These are phyloP conservation scores for Penicillium atrosanguineum DNA, from an alignment of 495 filamentous ascomycete genomes.

Conservation along the genomic window DNA sequence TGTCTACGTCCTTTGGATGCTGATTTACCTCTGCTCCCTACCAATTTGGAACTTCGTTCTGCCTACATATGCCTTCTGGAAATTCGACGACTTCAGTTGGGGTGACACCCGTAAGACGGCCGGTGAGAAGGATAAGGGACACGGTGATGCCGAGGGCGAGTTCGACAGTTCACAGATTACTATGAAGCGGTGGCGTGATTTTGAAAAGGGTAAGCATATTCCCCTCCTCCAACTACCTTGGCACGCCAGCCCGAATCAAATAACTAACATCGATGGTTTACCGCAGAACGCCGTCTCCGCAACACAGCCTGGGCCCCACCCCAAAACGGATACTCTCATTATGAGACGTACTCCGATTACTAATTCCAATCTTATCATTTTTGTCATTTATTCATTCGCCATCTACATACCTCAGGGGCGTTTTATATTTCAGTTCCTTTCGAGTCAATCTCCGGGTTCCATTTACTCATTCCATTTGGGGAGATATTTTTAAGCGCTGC, in stretches of 20 bases:
- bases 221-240: background rate
- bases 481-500: too few relatives aligned
- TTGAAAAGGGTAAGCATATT: conserved; percentile 69
- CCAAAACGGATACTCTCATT: conserved; percentile 23
- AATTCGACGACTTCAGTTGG: conserved; percentile 99
- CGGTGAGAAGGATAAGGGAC: conserved; percentile 82
- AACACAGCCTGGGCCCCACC: conserved; percentile 22
- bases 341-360: conserved; percentile 34
- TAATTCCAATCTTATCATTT: conserved; percentile 6
- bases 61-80: conserved; percentile 95
- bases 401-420: background rate
- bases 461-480: too few relatives aligned
- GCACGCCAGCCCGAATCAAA: too few relatives aligned
- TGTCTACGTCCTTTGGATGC: conserved; percentile 95
- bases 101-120: conserved; percentile 96
- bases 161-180: conserved; percentile 98
- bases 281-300: conserved; percentile 25
- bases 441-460: background rate
- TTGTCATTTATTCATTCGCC: background rate
- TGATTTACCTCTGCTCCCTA: conserved; percentile 88
- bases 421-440: background rate
- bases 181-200: conserved; percentile 97
- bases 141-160: conserved; percentile 87
- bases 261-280: conserved; percentile 4
- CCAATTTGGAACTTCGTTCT: conserved; percentile 98